Percentiles rank a stretch among this genome's conserved stretches.
These are phyloP conservation scores for Alternaria solani DNA, from an alignment of 2,329 filamentous ascomycete genomes.

Conservation along the genomic window DNA sequence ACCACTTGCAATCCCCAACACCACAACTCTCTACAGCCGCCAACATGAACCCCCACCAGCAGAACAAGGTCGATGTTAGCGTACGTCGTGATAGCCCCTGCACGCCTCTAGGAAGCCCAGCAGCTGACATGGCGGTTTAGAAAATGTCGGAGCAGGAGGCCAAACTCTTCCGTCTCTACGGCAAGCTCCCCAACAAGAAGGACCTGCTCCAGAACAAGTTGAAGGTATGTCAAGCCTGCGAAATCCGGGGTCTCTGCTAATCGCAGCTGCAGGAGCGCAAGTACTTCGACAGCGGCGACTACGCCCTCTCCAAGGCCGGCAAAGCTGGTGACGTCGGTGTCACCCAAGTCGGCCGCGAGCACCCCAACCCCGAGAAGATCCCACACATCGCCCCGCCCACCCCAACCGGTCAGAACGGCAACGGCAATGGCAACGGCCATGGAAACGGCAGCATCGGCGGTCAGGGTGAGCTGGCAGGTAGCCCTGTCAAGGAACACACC, in stretches of 20 bases:
- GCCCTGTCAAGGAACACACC: constrained; percentile 89
- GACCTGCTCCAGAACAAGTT: constrained; percentile 98
- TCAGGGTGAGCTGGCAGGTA: constrained; percentile 64
- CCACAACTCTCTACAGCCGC: constrained; percentile 19
- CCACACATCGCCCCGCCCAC: constrained; percentile 79
- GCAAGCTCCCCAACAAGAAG: constrained; percentile 95
- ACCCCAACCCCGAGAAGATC: constrained; percentile 94
- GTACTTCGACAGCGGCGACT: constrained; percentile 97
- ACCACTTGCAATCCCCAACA: constrained; percentile 21
- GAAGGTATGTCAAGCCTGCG: constrained; percentile 64
- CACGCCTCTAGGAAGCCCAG: constrained; percentile 8
- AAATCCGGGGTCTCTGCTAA: constrained; percentile 10
- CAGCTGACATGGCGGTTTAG: constrained; percentile 59
- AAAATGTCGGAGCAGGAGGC: constrained; percentile 94
- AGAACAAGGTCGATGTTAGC: constrained; percentile 97
- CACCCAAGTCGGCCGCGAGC: constrained; percentile 91
- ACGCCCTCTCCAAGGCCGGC: constrained; percentile 95
- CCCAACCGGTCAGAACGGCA: constrained; percentile 51
- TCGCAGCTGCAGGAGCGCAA: constrained; percentile 73
- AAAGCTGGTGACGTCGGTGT: constrained; percentile 95
- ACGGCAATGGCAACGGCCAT: constrained; percentile 41
- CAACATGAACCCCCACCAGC: constrained; percentile 92
- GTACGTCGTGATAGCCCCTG: constrained; percentile 65
- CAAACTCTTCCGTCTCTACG: constrained; percentile 94
- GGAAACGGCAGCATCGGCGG: constrained; percentile 38